Conservation (phyloP, 306 rosid species). For the Lathyrus aphaca region DNA sequence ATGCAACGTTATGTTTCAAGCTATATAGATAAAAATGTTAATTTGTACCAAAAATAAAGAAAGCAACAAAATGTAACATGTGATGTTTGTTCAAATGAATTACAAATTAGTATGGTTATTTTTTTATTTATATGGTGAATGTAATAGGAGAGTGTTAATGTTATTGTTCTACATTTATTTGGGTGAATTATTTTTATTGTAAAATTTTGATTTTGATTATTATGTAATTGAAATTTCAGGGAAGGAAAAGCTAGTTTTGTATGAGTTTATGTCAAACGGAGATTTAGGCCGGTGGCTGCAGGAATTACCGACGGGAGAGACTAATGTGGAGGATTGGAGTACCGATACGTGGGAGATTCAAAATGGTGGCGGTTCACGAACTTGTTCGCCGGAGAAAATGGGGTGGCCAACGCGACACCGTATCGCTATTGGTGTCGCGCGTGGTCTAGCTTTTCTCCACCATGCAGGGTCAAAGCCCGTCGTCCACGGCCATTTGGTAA, state of each 20-base stretch:
- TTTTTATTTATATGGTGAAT: not conserved
- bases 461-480: constrained; percentile 88
- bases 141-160: not conserved
- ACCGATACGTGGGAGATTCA: constrained; percentile 86
- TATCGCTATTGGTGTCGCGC: constrained; percentile 86
- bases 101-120: not conserved
- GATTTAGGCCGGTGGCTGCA: constrained; percentile 88
- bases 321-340: constrained; percentile 95
- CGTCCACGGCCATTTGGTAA: constrained; percentile 80
- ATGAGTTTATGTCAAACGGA: constrained; percentile 91
- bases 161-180: not conserved
- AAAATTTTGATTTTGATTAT: not conserved
- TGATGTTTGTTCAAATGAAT: not conserved
- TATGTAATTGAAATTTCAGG: constrained; percentile 47
- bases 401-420: constrained; percentile 90
- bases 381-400: constrained; percentile 58
- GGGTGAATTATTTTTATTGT: not conserved
- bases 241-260: constrained; percentile 79
- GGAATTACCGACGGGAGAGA: constrained; percentile 86
- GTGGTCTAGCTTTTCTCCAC: constrained; percentile 91
- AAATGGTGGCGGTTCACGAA: constrained; percentile 41
- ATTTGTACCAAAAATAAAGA: no score
- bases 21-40: not conserved
- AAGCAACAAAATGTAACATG: not conserved
- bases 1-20: not conserved